Base-by-base conservation (phyloP, 495 filamentous ascomycete genomes). In the Sporormia fimetaria region DNA sequence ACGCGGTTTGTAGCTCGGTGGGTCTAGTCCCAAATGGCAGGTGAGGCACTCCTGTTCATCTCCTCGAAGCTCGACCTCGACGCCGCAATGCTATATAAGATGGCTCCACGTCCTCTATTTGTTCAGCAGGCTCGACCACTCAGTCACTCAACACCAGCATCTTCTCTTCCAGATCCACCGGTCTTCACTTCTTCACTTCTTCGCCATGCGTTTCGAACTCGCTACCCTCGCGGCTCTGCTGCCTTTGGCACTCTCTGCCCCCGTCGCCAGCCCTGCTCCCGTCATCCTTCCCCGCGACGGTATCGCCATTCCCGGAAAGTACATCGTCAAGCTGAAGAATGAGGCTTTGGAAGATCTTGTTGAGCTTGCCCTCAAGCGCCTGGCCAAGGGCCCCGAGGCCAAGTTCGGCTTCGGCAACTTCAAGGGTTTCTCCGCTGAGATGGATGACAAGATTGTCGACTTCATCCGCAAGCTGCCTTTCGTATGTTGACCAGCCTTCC, bases 321-420 rank as follows among this genome's bases (percentile, higher is more conserved):
- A 52, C 37, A 54, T 56, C 35, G 41, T 54, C 37, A 47, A 47
- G 44, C 15, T 56, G 10, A 53, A 53, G 44, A 22, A 38, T 21
- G 36, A 48, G 9, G 40, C 27, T 2, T 21, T 41, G 15, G 20
- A 43, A 14, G 34, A 27, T 3, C 7, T 32, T 27, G 20, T 49
- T 26, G 32, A 46, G 5, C 21, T 16, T 7, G 44, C 46, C 12
- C 8, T 49, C 10, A 14, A 15, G 2, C 23, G 47, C 2, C 25
- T 51, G 7, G 11, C 22, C 3, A 36, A 40, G 16, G 32, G 15
- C 6, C 42, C 44, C n/a, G 37, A 39, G 3, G 49, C 53, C 12
- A 26, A 33, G 2, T 55, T 42, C 29, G 30, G 30, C 4, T 39
- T 55, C 14, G 52, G 40, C 12, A 33, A 14, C 4, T 57, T 46